Base-by-base conservation (phyloP, 2,329 filamentous ascomycete genomes). In the Neonectria ditissima region DNA sequence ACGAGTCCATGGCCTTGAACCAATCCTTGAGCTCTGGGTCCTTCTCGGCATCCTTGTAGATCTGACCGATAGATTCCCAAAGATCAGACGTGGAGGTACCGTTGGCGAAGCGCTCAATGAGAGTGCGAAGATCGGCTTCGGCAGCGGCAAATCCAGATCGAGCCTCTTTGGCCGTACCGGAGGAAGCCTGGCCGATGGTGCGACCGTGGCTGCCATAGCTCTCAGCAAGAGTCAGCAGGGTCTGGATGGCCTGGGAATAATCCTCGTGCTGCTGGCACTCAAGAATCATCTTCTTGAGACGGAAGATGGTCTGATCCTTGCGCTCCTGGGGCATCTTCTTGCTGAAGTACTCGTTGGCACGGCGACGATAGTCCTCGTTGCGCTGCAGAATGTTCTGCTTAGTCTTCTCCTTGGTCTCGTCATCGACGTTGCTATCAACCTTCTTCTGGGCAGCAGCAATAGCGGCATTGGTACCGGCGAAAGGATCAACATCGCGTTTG, bases 101-200 rank as follows among this genome's bases (percentile, higher is more conserved):
- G 79, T 99, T 98, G 76, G 96, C 96, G 73, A 97, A 98, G 51
- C 96, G 92, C 83, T 98, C 96, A 70, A 99, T 90, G 20, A 99
- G 84, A 9, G 89, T 93, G 88, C 92, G 84, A 81, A 79, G 85
- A 76, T 97, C 91, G 79, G 87, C 84, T 82, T 97, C 93, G 55
- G 93, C 93, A 59, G 85, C 83, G 58, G 87, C 81, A 53, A 98
- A 81, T 62, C 86, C 84, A 66, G 87, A 83, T 69, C 92, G 89
- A 66, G 91, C 87, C 80, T 91, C 89, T 85, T 93, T 90, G 51
- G 94, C 87, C 44, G 91, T 87, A 64, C 88, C 87, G 63, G 87
- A 82, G 55, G 88, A 85, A 69, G 92, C 89, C 66, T 89, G 79
- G 48, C 89, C 86, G 26, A 94, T 57, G 30, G 83, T 82, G 76